Conservation (phyloP, 176 grass and related monocot species). For the Alopecurus myosuroides region DNA sequence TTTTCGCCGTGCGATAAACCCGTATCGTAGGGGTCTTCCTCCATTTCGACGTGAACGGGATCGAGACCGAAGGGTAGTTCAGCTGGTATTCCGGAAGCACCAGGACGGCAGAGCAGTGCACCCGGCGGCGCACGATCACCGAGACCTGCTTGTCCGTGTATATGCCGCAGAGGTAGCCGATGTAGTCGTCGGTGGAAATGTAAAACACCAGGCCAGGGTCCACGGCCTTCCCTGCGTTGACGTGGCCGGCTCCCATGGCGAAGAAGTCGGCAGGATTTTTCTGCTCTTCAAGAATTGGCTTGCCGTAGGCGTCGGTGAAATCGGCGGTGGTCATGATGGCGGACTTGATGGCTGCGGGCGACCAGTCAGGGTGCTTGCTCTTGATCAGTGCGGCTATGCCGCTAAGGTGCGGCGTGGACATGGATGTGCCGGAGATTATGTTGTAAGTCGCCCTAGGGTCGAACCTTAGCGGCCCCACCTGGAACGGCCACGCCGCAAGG, state of each 20-base stretch:
- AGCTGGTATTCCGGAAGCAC: too few relatives aligned
- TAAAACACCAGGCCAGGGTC: slow-evolving; percentile 41
- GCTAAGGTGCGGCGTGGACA: slow-evolving; percentile 63
- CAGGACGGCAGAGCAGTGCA: too few relatives aligned
- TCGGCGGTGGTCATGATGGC: slow-evolving; percentile 66
- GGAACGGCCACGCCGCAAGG: too few relatives aligned
- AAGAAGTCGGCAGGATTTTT: slow-evolving; percentile 17
- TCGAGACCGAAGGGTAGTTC: too few relatives aligned
- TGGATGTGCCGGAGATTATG: slow-evolving; percentile 48
- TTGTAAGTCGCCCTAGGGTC: background rate
- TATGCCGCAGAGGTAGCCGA: slow-evolving; percentile 40
- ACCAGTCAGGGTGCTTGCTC: slow-evolving; percentile 39
- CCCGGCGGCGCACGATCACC: slow-evolving; percentile 1
- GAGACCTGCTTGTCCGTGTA: slow-evolving; percentile 26
- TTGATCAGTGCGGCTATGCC: slow-evolving; percentile 44
- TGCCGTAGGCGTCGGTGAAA: slow-evolving; percentile 12
- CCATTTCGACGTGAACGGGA: too few relatives aligned
- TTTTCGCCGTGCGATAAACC: too few relatives aligned
- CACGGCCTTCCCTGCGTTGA: slow-evolving; percentile 28
- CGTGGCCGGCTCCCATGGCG: slow-evolving; percentile 36
- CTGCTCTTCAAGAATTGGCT: slow-evolving; percentile 23
- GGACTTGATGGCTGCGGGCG: slow-evolving; percentile 40
- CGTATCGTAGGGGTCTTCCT: too few relatives aligned
- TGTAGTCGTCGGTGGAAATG: background rate
- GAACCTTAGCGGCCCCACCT: background rate